Evolutionary conservation across 2,329 filamentous ascomycete species (phyloP).

Genomic region (Achaetomium macrosporum): DNA sequence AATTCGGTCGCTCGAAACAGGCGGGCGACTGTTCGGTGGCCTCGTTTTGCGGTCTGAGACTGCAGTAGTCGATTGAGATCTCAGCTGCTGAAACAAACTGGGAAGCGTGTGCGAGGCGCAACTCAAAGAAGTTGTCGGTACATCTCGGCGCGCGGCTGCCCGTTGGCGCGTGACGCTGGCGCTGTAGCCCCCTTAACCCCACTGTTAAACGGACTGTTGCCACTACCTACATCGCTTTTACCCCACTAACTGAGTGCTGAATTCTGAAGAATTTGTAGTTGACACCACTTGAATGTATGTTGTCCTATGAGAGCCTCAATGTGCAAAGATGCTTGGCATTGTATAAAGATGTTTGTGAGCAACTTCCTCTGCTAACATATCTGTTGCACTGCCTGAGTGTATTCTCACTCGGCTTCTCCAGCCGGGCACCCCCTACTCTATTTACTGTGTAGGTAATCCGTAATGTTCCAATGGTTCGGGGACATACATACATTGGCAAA

Average conservation of each 20-base stretch:
- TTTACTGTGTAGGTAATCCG: too few relatives aligned
- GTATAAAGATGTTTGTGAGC: too few relatives aligned
- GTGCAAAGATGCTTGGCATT: too few relatives aligned
- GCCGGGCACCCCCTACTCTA: too few relatives aligned
- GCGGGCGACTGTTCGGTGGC: not conserved
- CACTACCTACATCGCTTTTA: not conserved
- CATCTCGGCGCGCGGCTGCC: constrained; percentile 6
- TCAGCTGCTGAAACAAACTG: constrained; percentile 8
- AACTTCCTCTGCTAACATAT: too few relatives aligned
- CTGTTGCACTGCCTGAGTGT: too few relatives aligned
- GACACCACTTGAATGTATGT: too few relatives aligned
- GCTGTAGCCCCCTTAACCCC: constrained; percentile 2
- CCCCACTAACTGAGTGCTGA: not conserved
- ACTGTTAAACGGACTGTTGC: not conserved
- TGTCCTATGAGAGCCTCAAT: too few relatives aligned
- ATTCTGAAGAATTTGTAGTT: too few relatives aligned
- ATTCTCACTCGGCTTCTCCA: too few relatives aligned
- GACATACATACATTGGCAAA: too few relatives aligned
- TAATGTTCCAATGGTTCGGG: too few relatives aligned
- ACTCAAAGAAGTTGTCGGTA: constrained; percentile 3
- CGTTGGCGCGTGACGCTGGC: constrained; percentile 9
- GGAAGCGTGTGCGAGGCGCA: constrained; percentile 3
- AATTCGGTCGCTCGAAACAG: not conserved
- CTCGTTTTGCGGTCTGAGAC: constrained; percentile 2
- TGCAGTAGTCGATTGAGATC: not conserved